These are phyloP conservation scores for Cnidoscolus chayamansa DNA, from an alignment of 441 rosid genomes.

Conservation along the genomic window DNA sequence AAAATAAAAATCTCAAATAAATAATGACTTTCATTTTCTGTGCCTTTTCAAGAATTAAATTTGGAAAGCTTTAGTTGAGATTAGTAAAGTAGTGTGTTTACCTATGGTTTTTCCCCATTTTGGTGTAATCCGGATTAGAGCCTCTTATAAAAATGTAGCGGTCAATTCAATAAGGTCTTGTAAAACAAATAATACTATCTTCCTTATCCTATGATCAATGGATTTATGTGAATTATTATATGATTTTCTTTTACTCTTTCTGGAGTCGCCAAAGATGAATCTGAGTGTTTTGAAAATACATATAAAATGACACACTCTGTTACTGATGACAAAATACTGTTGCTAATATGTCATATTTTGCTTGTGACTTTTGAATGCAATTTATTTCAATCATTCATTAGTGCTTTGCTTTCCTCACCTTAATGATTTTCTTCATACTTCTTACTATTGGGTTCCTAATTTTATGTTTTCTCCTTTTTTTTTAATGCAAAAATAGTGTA, in stretches of 20 bases:
- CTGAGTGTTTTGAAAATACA: neutral
- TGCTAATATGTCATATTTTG: neutral
- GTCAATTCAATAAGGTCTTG: neutral
- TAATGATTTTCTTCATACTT: conserved; percentile 10
- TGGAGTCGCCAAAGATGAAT: neutral
- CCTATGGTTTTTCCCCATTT: neutral
- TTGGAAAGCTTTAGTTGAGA: neutral
- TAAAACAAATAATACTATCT: too few relatives aligned
- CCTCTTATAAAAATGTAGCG: too few relatives aligned
- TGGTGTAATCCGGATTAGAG: neutral
- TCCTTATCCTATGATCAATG: too few relatives aligned
- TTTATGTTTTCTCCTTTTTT: conserved; percentile 5
- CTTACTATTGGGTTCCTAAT: neutral
- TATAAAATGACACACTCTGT: neutral
- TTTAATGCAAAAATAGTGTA: conserved; percentile 56
- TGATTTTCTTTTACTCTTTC: neutral
- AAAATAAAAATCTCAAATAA: neutral
- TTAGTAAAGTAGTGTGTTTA: neutral
- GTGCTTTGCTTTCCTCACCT: neutral
- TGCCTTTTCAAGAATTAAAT: neutral
- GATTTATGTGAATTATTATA: neutral
- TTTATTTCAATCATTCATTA: neutral
- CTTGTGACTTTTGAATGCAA: neutral
- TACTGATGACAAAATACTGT: neutral
- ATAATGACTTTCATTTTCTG: neutral